A percentile compares a stretch with the other conserved stretches of the same genome.
Evolutionary conservation across 306 rosid genomes (phyloP).

Genomic region (Casuarina glauca): DNA sequence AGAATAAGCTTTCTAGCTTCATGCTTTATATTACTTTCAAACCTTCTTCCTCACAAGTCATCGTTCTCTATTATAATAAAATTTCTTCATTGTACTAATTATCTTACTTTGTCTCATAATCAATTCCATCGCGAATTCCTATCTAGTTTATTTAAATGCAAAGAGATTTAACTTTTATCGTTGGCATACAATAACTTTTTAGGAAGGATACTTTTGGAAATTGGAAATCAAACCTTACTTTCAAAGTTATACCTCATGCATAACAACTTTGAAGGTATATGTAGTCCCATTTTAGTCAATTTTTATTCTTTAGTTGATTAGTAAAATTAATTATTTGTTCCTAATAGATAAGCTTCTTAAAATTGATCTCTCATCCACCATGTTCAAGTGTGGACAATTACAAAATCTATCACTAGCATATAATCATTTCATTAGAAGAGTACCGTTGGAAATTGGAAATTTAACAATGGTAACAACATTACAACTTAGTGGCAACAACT

Average conservation of each 20-base stretch:
- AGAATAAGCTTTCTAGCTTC: too few species aligned
- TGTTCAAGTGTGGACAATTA: not conserved
- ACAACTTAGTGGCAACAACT: not conserved
- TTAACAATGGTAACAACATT: not conserved
- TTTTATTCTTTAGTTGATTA: too few species aligned
- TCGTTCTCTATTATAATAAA: too few species aligned
- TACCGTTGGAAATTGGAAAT: too few species aligned
- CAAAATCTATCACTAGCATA: too few species aligned
- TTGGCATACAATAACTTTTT: not conserved
- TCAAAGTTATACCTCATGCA: not conserved
- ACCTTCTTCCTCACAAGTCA: too few species aligned
- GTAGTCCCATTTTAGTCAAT: too few species aligned
- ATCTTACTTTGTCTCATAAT: too few species aligned
- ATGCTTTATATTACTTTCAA: too few species aligned
- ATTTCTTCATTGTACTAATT: too few species aligned
- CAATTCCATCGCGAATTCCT: not conserved
- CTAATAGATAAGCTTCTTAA: too few species aligned
- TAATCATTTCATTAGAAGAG: not conserved
- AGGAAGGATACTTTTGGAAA: not conserved
- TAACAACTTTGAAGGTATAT: not conserved
- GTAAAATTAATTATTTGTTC: too few species aligned
- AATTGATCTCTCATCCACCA: not conserved
- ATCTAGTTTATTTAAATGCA: not conserved
- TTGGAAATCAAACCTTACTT: constrained; percentile 5
- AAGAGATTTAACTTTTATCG: not conserved